Base-by-base conservation (phyloP, 148 eudicot genomes). In the Diospyros lotus region DNA sequence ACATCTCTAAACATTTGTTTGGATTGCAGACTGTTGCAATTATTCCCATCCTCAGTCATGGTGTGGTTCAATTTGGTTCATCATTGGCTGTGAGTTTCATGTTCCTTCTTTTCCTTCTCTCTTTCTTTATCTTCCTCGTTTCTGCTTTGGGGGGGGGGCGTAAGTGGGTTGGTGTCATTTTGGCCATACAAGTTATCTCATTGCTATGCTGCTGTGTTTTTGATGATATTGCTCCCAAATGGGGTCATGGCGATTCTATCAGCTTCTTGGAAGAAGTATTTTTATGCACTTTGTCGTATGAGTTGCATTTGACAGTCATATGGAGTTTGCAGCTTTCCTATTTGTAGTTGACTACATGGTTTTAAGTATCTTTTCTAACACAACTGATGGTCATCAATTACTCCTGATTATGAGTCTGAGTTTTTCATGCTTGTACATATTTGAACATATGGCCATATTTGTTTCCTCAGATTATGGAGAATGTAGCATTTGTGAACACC, bases 41-140 rank as follows among this genome's bases (percentile, higher is more conserved):
- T 48, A 86, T 96, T 82, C 99, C 99, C 13, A 84, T 96, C 65
- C 75, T 84, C 73, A 85, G 91, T 41, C 93, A 91, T 79, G 99
- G 99, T 38, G 97, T 96, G 55, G 86, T 96, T 84, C 99, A 93
- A 80, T 86, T 96, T 79, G 99, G 97, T 76, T 96, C 99, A 73
- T 77, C 83, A 53, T 73, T 84, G 74, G 61, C 84, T 50, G 99
- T 95, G 83, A 48, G 52, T 48, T 28, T 28, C 28, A 28, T 28
- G 28, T 28, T 28, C 28, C 52, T 4, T 48, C 8, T 48, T 4
- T 48, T 48, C 8, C 52, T 48, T 48, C 52, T 48, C 52, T 48
- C 52, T 48, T 48, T 48, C 6, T 48, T 48, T 48, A 4, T 48
- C 52, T 48, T 48, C 8, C 8, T 48, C 8, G 4, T 48, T 48